These are phyloP conservation scores for Neospermospora avenae DNA, from an alignment of 2,329 filamentous ascomycete species.

Conservation along the genomic window DNA sequence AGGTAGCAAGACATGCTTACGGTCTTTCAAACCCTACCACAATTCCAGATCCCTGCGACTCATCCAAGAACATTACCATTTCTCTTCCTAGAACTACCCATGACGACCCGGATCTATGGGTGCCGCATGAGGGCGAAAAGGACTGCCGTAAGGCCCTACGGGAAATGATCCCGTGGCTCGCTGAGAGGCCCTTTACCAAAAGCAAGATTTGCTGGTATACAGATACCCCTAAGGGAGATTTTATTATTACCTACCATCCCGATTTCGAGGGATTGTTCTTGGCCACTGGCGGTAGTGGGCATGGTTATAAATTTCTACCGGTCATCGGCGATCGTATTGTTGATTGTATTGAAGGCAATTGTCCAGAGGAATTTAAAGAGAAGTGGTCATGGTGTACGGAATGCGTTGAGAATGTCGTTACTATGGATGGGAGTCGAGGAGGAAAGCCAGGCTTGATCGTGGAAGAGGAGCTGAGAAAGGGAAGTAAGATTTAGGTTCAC, in stretches of 20 bases:
- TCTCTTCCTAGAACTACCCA: slow-evolving; percentile 26
- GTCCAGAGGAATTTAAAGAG: slow-evolving; percentile 42
- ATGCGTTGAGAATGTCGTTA: slow-evolving; percentile 27
- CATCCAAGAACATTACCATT: slow-evolving; percentile 16
- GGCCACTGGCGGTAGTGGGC: slow-evolving; percentile 47
- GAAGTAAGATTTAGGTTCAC: slow-evolving; percentile 13
- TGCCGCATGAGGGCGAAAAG: slow-evolving; percentile 25
- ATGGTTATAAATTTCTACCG: slow-evolving; percentile 50
- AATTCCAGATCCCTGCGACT: slow-evolving; percentile 22
- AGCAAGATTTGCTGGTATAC: slow-evolving; percentile 62
- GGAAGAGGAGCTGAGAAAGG: slow-evolving; percentile 25
- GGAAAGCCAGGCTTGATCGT: slow-evolving; percentile 30
- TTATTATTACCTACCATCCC: slow-evolving; percentile 57
- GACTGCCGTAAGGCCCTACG: slow-evolving; percentile 25
- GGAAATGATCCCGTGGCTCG: slow-evolving; percentile 52
- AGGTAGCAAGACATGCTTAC: slow-evolving; percentile 58
- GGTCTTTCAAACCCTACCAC: slow-evolving; percentile 48
- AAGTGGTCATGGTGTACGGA: slow-evolving; percentile 52
- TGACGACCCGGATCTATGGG: slow-evolving; percentile 21
- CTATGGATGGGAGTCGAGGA: slow-evolving; percentile 33
- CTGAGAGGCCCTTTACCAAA: slow-evolving; percentile 47
- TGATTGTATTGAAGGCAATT: slow-evolving; percentile 38
- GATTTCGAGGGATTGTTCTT: slow-evolving; percentile 44
- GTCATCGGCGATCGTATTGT: slow-evolving; percentile 45
- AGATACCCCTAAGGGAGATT: slow-evolving; percentile 62